A percentile compares a stretch with the other conserved stretches of the same genome.
phyloP scores from a whole-genome alignment of 1,139 yeast species.

The Saccharomyces hybrid region DNA sequence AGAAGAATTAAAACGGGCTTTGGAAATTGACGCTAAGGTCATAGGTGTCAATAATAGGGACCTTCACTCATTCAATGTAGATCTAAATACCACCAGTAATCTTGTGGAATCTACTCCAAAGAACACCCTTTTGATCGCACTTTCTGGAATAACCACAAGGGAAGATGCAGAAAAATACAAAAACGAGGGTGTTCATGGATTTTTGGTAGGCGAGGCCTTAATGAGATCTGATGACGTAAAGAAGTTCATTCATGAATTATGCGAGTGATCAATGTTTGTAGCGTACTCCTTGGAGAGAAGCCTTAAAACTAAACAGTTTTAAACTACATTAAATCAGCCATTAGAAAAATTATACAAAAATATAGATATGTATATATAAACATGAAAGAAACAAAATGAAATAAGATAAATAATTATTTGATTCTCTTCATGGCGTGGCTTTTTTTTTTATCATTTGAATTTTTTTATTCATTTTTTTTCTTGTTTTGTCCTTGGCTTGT shows the following conservation, averaged over 20 bases:
- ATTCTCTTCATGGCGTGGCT: not conserved
- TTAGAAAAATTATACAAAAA: not conserved
- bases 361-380: not conserved
- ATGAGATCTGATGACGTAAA: conserved; percentile 58
- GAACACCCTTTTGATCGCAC: conserved; percentile 71
- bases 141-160: conserved; percentile 71
- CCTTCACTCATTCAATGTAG: conserved; percentile 83
- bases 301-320: not conserved
- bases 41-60: conserved; percentile 95
- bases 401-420: not conserved
- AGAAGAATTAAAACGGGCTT: conserved; percentile 64
- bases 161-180: conserved; percentile 69
- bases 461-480: not conserved
- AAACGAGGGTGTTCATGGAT: conserved; percentile 73
- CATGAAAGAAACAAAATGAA: not conserved
- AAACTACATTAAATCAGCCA: not conserved
- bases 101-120: conserved; percentile 55
- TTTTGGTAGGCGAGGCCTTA: conserved; percentile 88
- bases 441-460: not conserved
- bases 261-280: conserved; percentile 5
- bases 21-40: conserved; percentile 63
- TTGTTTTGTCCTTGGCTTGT: not conserved
- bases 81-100: conserved; percentile 70
- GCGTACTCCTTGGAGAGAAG: too few relatives aligned
- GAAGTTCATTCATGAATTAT: conserved; percentile 38